Conservation (phyloP, 2,329 filamentous ascomycete species). For the Xylaria sp. region DNA sequence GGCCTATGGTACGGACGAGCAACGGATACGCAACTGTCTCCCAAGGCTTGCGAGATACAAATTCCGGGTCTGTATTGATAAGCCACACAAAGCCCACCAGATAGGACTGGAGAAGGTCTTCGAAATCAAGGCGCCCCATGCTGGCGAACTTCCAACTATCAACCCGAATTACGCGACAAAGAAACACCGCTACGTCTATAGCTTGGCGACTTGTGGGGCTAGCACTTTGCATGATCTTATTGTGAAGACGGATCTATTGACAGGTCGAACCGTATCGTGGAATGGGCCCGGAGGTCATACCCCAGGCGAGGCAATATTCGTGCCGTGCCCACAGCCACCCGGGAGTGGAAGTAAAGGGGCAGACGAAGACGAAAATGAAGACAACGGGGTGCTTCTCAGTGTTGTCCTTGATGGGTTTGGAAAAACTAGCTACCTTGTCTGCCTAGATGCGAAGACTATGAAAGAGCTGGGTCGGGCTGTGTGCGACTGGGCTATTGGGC, state of each 20-base stretch:
- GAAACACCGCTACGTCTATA: conserved; percentile 71
- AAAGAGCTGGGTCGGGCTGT: conserved; percentile 72
- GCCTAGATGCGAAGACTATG: conserved; percentile 71
- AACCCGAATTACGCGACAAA: conserved; percentile 66
- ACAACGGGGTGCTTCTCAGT: conserved; percentile 55
- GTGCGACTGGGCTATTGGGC: conserved; percentile 66
- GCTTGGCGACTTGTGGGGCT: conserved; percentile 64
- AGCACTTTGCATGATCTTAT: conserved; percentile 72
- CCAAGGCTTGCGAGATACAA: conserved; percentile 58
- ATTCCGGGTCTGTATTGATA: conserved; percentile 52
- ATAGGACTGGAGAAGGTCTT: conserved; percentile 49
- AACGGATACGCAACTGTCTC: conserved; percentile 52
- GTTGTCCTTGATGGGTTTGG: conserved; percentile 72
- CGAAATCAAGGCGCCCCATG: conserved; percentile 63
- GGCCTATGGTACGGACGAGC: conserved; percentile 57
- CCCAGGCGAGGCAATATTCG: conserved; percentile 76
- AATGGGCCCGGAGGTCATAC: conserved; percentile 67
- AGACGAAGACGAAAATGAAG: conserved; percentile 59
- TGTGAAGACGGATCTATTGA: conserved; percentile 72
- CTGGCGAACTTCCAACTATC: conserved; percentile 73
- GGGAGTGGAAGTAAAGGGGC: background rate
- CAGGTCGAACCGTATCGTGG: conserved; percentile 66
- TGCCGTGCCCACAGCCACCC: conserved; percentile 60
- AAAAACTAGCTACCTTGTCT: conserved; percentile 72
- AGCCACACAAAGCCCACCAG: background rate